Evolutionary conservation across 805 yeast genomes (phyloP).

Genomic region (Maudiozyma serrabonitensis): DNA sequence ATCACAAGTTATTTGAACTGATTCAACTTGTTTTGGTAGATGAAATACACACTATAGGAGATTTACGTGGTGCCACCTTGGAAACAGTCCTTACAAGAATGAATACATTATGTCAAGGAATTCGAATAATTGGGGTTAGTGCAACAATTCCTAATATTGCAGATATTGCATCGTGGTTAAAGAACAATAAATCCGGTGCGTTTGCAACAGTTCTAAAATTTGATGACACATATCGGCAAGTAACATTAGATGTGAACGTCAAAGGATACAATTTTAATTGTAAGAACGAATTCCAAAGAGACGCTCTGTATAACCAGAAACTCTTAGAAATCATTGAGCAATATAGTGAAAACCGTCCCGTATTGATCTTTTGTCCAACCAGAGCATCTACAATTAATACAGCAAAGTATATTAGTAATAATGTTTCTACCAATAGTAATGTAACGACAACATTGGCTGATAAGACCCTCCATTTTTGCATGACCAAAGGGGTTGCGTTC

Average conservation of each 20-base stretch:
- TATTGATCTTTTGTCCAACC: slow-evolving; percentile 44
- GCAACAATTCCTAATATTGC: slow-evolving; percentile 46
- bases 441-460: background rate
- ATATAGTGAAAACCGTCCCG: slow-evolving; percentile 36
- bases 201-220: slow-evolving; percentile 33
- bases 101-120: slow-evolving; percentile 30
- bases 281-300: slow-evolving; percentile 41
- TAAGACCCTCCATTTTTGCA: slow-evolving; percentile 5
- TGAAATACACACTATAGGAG: slow-evolving; percentile 40
- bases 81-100: slow-evolving; percentile 42
- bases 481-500: slow-evolving; percentile 36
- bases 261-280: slow-evolving; percentile 33
- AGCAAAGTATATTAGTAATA: slow-evolving; percentile 32
- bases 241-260: slow-evolving; percentile 33
- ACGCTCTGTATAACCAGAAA: slow-evolving; percentile 34
- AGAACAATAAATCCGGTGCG: slow-evolving; percentile 9
- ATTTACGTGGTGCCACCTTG: slow-evolving; percentile 39
- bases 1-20: slow-evolving; percentile 31
- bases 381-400: slow-evolving; percentile 39
- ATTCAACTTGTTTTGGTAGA: slow-evolving; percentile 39
- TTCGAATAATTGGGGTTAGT: slow-evolving; percentile 40
- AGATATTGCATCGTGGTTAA: slow-evolving; percentile 40
- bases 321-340: slow-evolving; percentile 32
- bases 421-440: too few species aligned
- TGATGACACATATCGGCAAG: slow-evolving; percentile 42